A percentile compares a stretch with the other conserved stretches of the same genome.
These are phyloP conservation scores for Cyphellophora europaea DNA, from an alignment of 2,329 filamentous ascomycete genomes.

Conservation along the genomic window DNA sequence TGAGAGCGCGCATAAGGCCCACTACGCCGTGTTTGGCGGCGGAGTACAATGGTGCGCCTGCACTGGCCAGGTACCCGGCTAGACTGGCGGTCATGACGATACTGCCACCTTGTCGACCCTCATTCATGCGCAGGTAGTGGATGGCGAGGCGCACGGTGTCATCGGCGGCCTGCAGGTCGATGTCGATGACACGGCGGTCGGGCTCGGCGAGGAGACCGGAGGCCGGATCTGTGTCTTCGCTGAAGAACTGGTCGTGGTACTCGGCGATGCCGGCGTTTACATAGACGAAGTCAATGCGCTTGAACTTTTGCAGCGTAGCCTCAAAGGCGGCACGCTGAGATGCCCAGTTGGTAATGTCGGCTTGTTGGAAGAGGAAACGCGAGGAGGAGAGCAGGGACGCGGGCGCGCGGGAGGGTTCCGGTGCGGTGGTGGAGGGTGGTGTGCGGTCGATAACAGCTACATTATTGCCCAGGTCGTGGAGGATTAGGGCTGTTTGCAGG, in stretches of 20 bases:
- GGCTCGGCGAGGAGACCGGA: slow-evolving; percentile 36
- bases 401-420: slow-evolving; percentile 17
- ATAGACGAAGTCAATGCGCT: slow-evolving; percentile 37
- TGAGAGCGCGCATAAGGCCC: slow-evolving; percentile 53
- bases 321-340: slow-evolving; percentile 37
- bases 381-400: slow-evolving; percentile 21
- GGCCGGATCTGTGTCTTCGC: slow-evolving; percentile 28
- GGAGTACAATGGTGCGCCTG: slow-evolving; percentile 46
- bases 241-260: slow-evolving; percentile 41
- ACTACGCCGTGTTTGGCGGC: slow-evolving; percentile 58
- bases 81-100: slow-evolving; percentile 41
- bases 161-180: slow-evolving; percentile 38
- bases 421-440: slow-evolving; percentile 15
- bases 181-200: slow-evolving; percentile 33
- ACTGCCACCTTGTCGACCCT: slow-evolving; percentile 27
- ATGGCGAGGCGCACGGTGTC: slow-evolving; percentile 40
- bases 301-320: slow-evolving; percentile 30
- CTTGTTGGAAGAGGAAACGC: slow-evolving; percentile 27
- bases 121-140: slow-evolving; percentile 34
- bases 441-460: slow-evolving; percentile 32
- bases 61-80: slow-evolving; percentile 39
- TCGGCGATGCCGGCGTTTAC: slow-evolving; percentile 42
- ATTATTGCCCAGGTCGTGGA: slow-evolving; percentile 30
- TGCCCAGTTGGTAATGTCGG: slow-evolving; percentile 37
- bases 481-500: slow-evolving; percentile 29